Evolutionary conservation across 148 eudicot genomes (phyloP), one percentile per base, ranked within the genome.

Genomic region (Camellia japonica): DNA sequence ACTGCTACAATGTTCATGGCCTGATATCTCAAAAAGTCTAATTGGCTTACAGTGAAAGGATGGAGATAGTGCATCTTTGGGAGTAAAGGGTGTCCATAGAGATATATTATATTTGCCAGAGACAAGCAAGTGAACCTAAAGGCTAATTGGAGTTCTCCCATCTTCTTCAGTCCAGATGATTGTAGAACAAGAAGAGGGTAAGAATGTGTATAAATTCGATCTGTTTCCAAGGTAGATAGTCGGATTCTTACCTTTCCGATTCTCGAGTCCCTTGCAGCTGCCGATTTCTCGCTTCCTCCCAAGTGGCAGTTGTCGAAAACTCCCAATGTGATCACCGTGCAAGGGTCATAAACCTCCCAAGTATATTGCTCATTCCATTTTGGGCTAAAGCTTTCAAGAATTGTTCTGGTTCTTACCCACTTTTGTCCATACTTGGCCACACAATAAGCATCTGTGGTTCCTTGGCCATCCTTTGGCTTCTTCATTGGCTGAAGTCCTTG

Each of bases 261-360:
- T 55, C 82, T 83, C 7, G 85, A 71, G 65, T 85, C 88, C 75
- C 69, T 72, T 15, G 43, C 68, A 16, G 68, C 75, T 44, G 52
- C 79, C 30, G 86, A 79, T 63, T 88, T 87, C 54, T 90, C 90
- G 6, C 84, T 49, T 62, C 58, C 90, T 49, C 93, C 92, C 64
- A 93, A 77, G 52, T 85, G 85, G 54, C 85, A 77, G 56, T 85
- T 85, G 56, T 83, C 85, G 30, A 85, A 85, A 7, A 85, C 88
- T 4, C 88, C 88, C 38, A 85, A 51, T 7, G 88, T 85, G 68
- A 85, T 62, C 19, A 85, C 87, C 2, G 87, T 85, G 68, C 85
- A 85, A 7, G 87, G 87, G 23, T 85, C 88, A 69, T 73, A 83
- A 65, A 83, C 85, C 67, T 79, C 85, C 85, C 85, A 83, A 30